Conservation (phyloP, 2,329 filamentous ascomycete species). For the Aureobasidium leucospermi region DNA sequence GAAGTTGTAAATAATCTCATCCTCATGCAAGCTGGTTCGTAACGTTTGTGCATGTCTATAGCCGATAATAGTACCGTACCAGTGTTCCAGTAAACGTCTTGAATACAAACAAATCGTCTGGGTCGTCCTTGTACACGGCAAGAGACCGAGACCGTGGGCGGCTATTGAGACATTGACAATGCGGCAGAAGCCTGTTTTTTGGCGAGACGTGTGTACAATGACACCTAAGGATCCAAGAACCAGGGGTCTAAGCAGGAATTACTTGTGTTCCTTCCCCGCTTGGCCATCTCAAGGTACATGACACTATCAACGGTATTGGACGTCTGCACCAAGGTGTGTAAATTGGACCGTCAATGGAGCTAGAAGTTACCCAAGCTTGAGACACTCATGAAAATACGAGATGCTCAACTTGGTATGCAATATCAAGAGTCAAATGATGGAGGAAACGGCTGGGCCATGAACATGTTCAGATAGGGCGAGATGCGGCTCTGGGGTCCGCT, state of each 20-base stretch:
- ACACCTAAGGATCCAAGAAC: neutral
- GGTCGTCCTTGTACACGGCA: neutral
- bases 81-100: neutral
- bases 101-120: neutral
- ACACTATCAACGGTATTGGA: neutral
- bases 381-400: neutral
- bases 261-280: conserved; percentile 1
- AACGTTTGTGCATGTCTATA: neutral
- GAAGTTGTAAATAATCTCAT: neutral
- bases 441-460: neutral
- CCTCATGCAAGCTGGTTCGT: neutral
- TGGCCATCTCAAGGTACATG: neutral
- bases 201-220: neutral
- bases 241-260: neutral
- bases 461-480: neutral
- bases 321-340: neutral
- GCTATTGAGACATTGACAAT: neutral
- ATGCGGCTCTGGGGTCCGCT: neutral
- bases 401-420: neutral
- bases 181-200: neutral
- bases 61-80: neutral
- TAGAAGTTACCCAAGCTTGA: neutral
- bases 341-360: neutral
- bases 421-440: conserved; percentile 1
- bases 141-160: neutral